phyloP scores from a whole-genome alignment of 768 basidiomycete genomes.

The Hericium coralloides region DNA sequence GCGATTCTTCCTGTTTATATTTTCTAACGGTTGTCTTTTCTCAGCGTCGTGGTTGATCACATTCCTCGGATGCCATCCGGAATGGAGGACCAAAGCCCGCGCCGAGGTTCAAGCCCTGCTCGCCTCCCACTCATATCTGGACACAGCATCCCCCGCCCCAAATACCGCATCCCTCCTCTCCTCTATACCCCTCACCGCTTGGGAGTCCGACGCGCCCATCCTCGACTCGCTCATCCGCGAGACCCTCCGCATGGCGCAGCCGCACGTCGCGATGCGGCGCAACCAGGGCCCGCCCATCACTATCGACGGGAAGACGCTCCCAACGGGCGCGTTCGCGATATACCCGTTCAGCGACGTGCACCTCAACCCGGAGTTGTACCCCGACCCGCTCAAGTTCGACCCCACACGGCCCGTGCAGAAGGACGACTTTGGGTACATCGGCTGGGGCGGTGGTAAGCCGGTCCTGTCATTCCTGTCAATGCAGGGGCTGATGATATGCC shows the following conservation, averaged over 20 bases:
- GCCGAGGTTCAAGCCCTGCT: conserved; percentile 53
- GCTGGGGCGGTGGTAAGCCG: conserved; percentile 77
- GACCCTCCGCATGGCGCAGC: conserved; percentile 71
- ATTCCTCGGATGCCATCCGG: conserved; percentile 57
- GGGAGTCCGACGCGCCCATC: conserved; percentile 63
- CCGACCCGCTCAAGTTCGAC: conserved; percentile 73
- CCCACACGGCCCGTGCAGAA: conserved; percentile 38
- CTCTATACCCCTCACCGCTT: conserved; percentile 54
- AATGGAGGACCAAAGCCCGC: conserved; percentile 56
- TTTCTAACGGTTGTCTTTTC: conserved; percentile 2
- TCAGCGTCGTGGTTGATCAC: conserved; percentile 67
- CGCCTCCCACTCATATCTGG: background rate
- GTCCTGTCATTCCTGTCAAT: conserved; percentile 4
- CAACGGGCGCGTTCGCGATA: conserved; percentile 65
- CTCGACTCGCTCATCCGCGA: conserved; percentile 69
- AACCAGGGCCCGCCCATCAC: conserved; percentile 66
- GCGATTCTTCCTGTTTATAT: background rate
- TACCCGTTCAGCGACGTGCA: conserved; percentile 80
- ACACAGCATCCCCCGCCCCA: conserved; percentile 3
- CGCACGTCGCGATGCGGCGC: conserved; percentile 73
- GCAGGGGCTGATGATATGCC: background rate
- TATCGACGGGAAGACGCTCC: conserved; percentile 61
- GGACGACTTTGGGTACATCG: conserved; percentile 55
- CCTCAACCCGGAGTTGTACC: conserved; percentile 61
- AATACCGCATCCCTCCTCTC: conserved; percentile 42